Percentiles rank a stretch among this genome's conserved stretches.
Conservation (phyloP, 2,329 filamentous ascomycete genomes). For the Colletotrichum cuscutae region DNA sequence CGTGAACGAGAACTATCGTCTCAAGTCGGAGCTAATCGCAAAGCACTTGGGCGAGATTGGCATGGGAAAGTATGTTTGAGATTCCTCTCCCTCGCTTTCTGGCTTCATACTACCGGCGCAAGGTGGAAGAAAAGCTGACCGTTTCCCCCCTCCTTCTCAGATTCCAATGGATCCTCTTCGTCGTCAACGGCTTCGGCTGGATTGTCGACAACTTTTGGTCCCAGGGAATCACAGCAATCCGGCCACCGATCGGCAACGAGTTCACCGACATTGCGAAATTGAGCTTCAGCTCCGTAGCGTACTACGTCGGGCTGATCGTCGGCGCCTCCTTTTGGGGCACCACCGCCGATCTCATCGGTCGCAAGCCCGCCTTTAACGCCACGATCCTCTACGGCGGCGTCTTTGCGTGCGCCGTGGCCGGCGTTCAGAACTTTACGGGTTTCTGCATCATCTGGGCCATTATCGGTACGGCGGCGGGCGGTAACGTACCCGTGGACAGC, state of each 20-base stretch:
- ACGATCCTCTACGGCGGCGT: slow-evolving; percentile 57
- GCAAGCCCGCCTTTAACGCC: slow-evolving; percentile 55
- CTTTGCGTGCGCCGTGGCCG: slow-evolving; percentile 68
- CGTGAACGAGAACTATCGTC: slow-evolving; percentile 43
- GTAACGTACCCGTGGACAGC: slow-evolving; percentile 62
- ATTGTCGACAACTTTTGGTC: slow-evolving; percentile 56
- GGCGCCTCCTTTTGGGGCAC: slow-evolving; percentile 58
- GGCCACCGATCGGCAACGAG: slow-evolving; percentile 46
- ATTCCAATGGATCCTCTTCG: slow-evolving; percentile 55
- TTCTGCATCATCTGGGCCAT: slow-evolving; percentile 66
- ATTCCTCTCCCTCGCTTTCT: not conserved
- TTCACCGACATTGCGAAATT: slow-evolving; percentile 44
- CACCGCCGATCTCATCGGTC: slow-evolving; percentile 52
- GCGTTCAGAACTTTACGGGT: slow-evolving; percentile 66
- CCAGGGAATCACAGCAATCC: slow-evolving; percentile 47
- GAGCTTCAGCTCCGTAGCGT: slow-evolving; percentile 48
- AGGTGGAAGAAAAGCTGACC: not conserved
- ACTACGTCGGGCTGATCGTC: slow-evolving; percentile 54
- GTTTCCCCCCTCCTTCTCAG: slow-evolving; percentile 24
- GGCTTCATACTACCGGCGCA: not conserved
- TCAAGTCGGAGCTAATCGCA: slow-evolving; percentile 46
- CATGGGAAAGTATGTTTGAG: slow-evolving; percentile 45
- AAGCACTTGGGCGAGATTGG: slow-evolving; percentile 43
- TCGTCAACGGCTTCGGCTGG: slow-evolving; percentile 59
- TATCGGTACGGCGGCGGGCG: slow-evolving; percentile 54